Evolutionary conservation across 768 basidiomycete species (phyloP), one percentile per base, ranked within the genome.

Genomic region (Russula emetica): DNA sequence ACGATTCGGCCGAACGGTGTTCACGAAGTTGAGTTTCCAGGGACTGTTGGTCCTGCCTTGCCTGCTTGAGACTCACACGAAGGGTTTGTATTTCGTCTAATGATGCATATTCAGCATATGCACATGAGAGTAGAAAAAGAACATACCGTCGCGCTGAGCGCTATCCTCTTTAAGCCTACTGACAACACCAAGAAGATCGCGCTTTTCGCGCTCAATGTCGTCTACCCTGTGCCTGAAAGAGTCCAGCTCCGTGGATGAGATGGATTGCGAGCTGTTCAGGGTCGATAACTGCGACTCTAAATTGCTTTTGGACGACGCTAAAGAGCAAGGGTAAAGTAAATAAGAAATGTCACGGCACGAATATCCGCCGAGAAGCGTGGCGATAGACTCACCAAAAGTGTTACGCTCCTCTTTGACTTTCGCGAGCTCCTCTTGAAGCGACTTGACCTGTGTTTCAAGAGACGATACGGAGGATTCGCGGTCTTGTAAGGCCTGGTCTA

Each of bases 201-300:
- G 85, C 75, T 97, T 97, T 78, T 97, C 95, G 59, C 90, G 82
- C 67, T 97, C 92, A 1, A 82, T 82, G 64, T 92, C 90, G 26
- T 92, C 85, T 5, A 88, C 75, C 44, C 84, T 83, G 60, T 76
- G 80, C 67, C 81, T 84, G 42, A 91, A 71, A 7, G 76, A 72
- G 40, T 85, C 85, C 8, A 84, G 73, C 71, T 88, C 88, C 1
- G 79, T 75, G 4, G 85, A 84, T 2, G 90, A 86, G 0, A 84
- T 78, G 11, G 83, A 78, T 50, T 87, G 83, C 0, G 86, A 83
- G 42, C 70, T 82, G 13, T 82, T 81, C 6, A 91, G 74, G 0
- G 80, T 72, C 6, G 82, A 71, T 63, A 93, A 70, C 70, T 88
- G 82, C 34, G 79, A 72, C 73, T 86, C 79, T 26, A 89, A 71